Percentiles rank a stretch among this genome's conserved stretches.
Evolutionary conservation across 2,329 filamentous ascomycete genomes (phyloP).

Genomic region (Botrytis aclada): DNA sequence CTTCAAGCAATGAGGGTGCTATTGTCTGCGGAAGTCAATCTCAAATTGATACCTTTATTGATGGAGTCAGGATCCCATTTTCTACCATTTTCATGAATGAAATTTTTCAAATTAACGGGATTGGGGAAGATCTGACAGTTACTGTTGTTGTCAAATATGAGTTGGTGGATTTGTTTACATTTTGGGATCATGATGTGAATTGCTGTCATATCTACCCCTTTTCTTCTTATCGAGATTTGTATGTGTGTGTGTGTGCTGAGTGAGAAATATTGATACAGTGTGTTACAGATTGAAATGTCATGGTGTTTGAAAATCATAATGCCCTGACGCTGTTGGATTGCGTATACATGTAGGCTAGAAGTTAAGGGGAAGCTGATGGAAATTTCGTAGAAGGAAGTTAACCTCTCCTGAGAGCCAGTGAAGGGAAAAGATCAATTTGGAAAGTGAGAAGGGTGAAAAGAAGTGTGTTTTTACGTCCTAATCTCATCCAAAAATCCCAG

Average conservation of each 20-base stretch:
- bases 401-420: too few species aligned
- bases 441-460: too few species aligned
- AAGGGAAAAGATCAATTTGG: too few species aligned
- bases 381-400: too few species aligned
- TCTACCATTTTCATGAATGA: background rate
- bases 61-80: background rate
- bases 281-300: rapidly evolving
- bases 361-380: too few species aligned
- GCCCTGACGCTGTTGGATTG: too few species aligned
- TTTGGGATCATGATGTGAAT: background rate
- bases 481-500: rapidly evolving
- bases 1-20: background rate
- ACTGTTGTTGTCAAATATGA: background rate
- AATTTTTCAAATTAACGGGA: background rate
- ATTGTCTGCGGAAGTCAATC: background rate
- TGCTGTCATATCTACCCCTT: background rate
- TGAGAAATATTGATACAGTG: rapidly evolving
- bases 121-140: background rate
- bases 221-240: background rate
- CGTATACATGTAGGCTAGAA: too few species aligned
- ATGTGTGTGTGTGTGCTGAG: background rate
- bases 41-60: background rate
- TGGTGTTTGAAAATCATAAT: background rate
- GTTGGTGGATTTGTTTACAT: background rate
- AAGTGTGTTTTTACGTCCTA: rapidly evolving